Evolutionary conservation across 2,329 filamentous ascomycete genomes (phyloP).

Genomic region (Fusarium sacchari): DNA sequence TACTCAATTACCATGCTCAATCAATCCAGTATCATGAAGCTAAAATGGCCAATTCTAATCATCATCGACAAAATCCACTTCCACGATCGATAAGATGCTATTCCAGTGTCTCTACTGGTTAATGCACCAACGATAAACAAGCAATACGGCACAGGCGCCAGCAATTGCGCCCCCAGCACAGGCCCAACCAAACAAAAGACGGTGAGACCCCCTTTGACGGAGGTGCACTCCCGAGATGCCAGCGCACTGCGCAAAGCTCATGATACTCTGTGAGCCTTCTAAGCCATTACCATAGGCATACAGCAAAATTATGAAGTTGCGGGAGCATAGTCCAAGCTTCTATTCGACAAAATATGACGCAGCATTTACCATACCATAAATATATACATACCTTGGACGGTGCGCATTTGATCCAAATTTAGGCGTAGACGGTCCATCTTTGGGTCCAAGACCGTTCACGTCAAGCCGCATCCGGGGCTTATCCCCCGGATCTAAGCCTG

Average conservation of each 20-base stretch:
- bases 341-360: conserved; percentile 4
- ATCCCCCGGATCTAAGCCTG: conserved; percentile 22
- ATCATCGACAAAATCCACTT: conserved; percentile 15
- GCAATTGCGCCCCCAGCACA: conserved; percentile 3
- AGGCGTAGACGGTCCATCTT: conserved; percentile 3
- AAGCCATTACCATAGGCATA: not conserved
- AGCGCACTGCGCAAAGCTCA: conserved; percentile 21
- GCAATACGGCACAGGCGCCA: conserved; percentile 22
- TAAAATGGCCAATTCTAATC: not conserved
- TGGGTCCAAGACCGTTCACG: conserved; percentile 11
- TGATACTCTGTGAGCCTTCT: not conserved
- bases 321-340: conserved; percentile 1
- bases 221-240: conserved; percentile 23
- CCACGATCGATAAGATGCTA: conserved; percentile 7
- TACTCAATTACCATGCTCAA: not conserved
- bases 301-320: not conserved
- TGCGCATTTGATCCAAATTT: conserved; percentile 10
- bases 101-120: conserved; percentile 23
- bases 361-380: not conserved
- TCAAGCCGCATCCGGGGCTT: conserved; percentile 28
- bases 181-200: conserved; percentile 27
- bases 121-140: conserved; percentile 32
- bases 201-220: conserved; percentile 30
- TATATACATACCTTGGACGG: not conserved
- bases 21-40: not conserved